Evolutionary conservation across 345 rosid species (phyloP), one percentile per base, ranked within the genome.

Genomic region (Mangifera indica): DNA sequence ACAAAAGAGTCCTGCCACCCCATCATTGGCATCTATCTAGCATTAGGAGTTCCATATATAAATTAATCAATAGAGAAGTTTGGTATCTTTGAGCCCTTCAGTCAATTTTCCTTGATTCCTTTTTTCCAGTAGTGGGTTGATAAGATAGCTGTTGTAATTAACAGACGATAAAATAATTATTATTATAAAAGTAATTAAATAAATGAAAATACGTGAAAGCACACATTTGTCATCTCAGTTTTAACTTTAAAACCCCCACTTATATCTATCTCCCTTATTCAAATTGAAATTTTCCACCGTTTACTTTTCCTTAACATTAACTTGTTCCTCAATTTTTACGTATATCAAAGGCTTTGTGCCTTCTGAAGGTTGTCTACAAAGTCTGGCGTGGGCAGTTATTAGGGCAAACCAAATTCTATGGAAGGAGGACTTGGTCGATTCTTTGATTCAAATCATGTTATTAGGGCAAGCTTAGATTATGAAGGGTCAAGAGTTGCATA

Each of bases 1-100:
- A 21, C 64, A 11, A 63, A 49, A 60, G 66, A 65, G 40, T 24
- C 40, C 3, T 42, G 77, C 80, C 66, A 74, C 77, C 81, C 32
- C 86, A 81, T 77, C 77, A 66, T 81, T 83, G 83, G 76, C 26
- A 13, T 18, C 5, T 49, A 74, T 68, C 83, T 75, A 73, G 70
- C 75, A 79, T 69, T 56, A 29, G 79, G 57, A 72, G 69, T 54
- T 73, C 68, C 53, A 6, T 14, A 1, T 72, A 74, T 78, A 76
- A 45, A 60, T 76, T 71, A 70, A 57, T 77, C 51, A 10, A 21
- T 57, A 64, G 18, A 69, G 66, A 29, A 1, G 32, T 29, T 42
- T n/a, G 48, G 51, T 29, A 6, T n/a, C 37, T 61, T 25, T 65
- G 4, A 26, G 17, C 26, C 62, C 62, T 26, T 55, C 32, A 67